Conservation (phyloP, 2,329 filamentous ascomycete species). For the Colletotrichum scovillei region DNA sequence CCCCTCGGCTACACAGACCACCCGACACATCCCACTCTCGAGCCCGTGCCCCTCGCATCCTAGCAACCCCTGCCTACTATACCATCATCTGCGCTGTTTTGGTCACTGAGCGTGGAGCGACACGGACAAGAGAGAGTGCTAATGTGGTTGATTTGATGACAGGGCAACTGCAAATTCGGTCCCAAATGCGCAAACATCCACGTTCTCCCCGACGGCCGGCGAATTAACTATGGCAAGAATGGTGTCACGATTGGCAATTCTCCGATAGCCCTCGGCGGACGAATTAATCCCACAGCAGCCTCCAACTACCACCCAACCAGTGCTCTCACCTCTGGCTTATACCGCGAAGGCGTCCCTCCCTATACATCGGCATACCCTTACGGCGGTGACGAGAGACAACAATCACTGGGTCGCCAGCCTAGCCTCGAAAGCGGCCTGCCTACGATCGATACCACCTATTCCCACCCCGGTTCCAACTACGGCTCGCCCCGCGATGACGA, state of each 20-base stretch:
- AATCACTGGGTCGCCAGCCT: conserved; percentile 59
- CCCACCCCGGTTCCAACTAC: conserved; percentile 71
- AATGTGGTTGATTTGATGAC: conserved; percentile 14
- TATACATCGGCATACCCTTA: conserved; percentile 53
- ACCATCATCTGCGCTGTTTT: neutral
- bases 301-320: conserved; percentile 70
- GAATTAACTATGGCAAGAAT: conserved; percentile 84
- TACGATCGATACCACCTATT: conserved; percentile 68
- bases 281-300: conserved; percentile 71
- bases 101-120: neutral
- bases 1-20: conserved; percentile 28
- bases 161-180: conserved; percentile 99
- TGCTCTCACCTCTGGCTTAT: conserved; percentile 72
- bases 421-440: conserved; percentile 67
- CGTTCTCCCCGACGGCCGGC: conserved; percentile 90
- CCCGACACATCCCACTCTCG: neutral
- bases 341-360: conserved; percentile 53
- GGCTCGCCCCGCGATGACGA: conserved; percentile 85
- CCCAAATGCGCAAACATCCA: conserved; percentile 98
- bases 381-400: conserved; percentile 53
- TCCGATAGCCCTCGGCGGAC: conserved; percentile 71
- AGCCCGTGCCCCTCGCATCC: conserved; percentile 11
- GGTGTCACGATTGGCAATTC: conserved; percentile 73
- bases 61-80: conserved; percentile 15
- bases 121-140: neutral